These are phyloP conservation scores for Candida schatavii DNA, from an alignment of 805 yeast genomes.

Conservation along the genomic window DNA sequence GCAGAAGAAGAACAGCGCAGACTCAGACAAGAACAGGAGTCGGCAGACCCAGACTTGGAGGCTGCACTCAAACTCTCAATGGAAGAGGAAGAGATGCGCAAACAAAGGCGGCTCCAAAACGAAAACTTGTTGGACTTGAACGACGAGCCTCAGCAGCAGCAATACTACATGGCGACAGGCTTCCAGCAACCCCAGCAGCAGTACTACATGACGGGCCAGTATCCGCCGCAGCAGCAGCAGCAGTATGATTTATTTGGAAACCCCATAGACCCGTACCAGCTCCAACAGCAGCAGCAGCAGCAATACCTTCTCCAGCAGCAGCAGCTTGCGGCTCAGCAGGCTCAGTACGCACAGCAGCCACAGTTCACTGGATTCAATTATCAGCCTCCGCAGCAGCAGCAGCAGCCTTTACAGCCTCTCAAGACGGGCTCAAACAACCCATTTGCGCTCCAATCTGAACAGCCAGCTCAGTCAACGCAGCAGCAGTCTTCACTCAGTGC, in stretches of 20 bases:
- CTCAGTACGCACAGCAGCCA: constrained; percentile 35
- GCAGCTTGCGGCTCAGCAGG: constrained; percentile 19
- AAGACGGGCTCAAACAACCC: constrained; percentile 79
- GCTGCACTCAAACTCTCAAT: constrained; percentile 68
- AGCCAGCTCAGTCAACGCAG: constrained; percentile 9
- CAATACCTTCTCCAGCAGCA: constrained; percentile 34
- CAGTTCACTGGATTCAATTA: constrained; percentile 30
- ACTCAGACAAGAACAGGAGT: constrained; percentile 37
- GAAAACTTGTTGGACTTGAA: constrained; percentile 54
- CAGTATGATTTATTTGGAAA: constrained; percentile 66
- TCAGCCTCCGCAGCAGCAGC: constrained; percentile 26
- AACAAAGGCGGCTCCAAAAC: constrained; percentile 39
- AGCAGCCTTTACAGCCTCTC: constrained; percentile 46
- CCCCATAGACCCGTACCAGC: constrained; percentile 52
- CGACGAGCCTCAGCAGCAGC: constrained; percentile 36
- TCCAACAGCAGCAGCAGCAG: constrained; percentile 30
- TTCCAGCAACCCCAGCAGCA: constrained; percentile 24
- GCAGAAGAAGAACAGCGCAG: constrained; percentile 80
- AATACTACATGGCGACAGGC: constrained; percentile 25
- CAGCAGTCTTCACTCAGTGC: constrained; percentile 26
- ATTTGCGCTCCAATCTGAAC: constrained; percentile 47
- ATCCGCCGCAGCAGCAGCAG: constrained; percentile 18
- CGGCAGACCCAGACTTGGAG: constrained; percentile 59
- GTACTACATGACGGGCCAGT: not conserved
- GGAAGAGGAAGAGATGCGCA: constrained; percentile 74